These are phyloP conservation scores for Dichotomopilus funicola DNA, from an alignment of 2,329 filamentous ascomycete species.

Conservation along the genomic window DNA sequence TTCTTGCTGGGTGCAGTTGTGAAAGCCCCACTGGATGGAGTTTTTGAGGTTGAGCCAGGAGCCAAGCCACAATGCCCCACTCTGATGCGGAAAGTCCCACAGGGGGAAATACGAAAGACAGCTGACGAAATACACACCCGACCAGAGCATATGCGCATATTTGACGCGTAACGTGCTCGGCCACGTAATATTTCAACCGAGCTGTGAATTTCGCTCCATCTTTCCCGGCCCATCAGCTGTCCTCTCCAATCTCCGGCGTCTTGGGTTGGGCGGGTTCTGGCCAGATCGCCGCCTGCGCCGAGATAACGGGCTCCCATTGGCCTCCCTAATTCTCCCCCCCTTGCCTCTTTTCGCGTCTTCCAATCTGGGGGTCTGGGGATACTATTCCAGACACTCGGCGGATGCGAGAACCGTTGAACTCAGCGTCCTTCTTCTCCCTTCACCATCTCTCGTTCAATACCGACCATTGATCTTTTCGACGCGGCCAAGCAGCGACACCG, in stretches of 20 bases:
- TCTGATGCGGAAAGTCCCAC: neutral
- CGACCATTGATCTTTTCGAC: neutral
- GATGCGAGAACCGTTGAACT: neutral
- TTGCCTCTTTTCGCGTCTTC: neutral
- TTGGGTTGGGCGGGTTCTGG: conserved; percentile 16
- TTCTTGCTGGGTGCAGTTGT: neutral
- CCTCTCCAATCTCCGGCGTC: conserved; percentile 16
- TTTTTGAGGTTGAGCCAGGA: neutral
- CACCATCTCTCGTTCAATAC: conserved; percentile 11
- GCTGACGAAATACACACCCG: no score
- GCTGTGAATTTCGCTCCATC: neutral
- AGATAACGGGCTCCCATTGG: neutral
- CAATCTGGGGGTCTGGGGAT: neutral
- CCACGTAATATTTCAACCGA: no score
- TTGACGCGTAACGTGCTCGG: no score
- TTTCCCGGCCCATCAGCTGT: conserved; percentile 3
- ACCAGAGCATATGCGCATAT: no score
- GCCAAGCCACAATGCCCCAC: neutral
- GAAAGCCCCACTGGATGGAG: neutral
- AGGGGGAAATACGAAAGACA: neutral
- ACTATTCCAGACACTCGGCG: no score
- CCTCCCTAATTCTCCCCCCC: neutral
- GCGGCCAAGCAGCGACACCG: conserved; percentile 1
- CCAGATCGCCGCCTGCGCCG: conserved; percentile 18
- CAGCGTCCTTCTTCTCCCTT: conserved; percentile 7